Evolutionary conservation across 805 yeast species (phyloP), one percentile per base, ranked within the genome.

Genomic region (Metschnikowia borealis): DNA sequence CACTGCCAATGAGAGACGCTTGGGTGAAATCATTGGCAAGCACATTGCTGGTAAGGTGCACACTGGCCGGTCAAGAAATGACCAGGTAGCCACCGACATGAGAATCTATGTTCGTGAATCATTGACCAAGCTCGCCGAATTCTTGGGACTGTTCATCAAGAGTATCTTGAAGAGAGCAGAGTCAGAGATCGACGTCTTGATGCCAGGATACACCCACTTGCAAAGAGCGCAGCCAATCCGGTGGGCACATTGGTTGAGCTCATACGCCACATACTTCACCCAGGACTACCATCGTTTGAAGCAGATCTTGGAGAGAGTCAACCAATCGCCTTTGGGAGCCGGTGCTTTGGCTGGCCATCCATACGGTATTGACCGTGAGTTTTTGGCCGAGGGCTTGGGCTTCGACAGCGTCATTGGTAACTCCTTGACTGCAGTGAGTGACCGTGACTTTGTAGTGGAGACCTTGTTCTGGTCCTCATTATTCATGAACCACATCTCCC

Each of bases 261-360:
- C 89, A 66, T 92, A 94, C 64, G 97, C 97, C 36, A 92, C 99
- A 2, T 94, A 91, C 66, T 85, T 94, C 69, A 81, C 91, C 8
- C 90, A 90, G 64, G 99, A 94, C 67, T 83, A 86, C 71, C 82
- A 87, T 66, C 82, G 99, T 66, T 78, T 94, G 59, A 71, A 79
- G 56, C 94, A 95, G 70, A 78, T 94, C 48, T 79, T 85, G 56
- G 84, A 74, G 50, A 84, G 99, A 69, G 82, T 89, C 50, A 94
- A 95, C 66, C 82, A 79, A 59, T 85, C 90, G 35, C 99, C 99
- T 40, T 78, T 94, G 54, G 99, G 99, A 49, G 84, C 92, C 5
- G 99, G 99, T 62, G 99, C 99, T 6, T 79, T 94, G 54, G 99
- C 99, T 17, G 99, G 99, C 50, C 99, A 94, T 67, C 99, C 99